Evolutionary conservation across 352 stramenopile genomes (phyloP).

Genomic region (Pythium phragmitis): DNA sequence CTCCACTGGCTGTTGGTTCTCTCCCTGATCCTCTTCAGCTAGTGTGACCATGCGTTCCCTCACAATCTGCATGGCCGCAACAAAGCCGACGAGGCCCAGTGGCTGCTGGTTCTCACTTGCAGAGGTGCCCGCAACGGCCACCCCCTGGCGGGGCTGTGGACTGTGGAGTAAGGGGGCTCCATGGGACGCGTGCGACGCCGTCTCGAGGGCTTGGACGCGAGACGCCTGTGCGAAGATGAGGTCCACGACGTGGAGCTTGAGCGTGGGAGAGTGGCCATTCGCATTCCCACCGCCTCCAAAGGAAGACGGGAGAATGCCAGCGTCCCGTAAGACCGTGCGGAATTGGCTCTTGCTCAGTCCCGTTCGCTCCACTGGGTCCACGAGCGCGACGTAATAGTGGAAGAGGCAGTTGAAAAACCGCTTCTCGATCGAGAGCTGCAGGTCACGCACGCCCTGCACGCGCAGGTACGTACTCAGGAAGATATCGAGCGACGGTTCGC

Average conservation of each 20-base stretch:
- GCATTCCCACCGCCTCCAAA: constrained; percentile 11
- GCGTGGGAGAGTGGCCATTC: constrained; percentile 19
- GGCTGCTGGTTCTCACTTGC: constrained; percentile 23
- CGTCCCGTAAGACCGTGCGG: constrained; percentile 51
- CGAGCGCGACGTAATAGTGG: constrained; percentile 61
- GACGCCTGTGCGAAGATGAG: constrained; percentile 59
- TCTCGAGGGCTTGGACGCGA: constrained; percentile 34
- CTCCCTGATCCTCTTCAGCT: constrained; percentile 34
- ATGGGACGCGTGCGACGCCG: constrained; percentile 7
- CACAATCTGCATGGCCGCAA: constrained; percentile 57
- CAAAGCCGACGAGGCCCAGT: constrained; percentile 44
- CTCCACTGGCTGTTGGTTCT: constrained; percentile 26
- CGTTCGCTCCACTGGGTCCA: constrained; percentile 43
- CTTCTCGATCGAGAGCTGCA: constrained; percentile 59
- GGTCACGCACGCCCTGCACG: constrained; percentile 41
- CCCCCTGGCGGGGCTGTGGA: constrained; percentile 30
- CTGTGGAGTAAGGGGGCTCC: constrained; percentile 16
- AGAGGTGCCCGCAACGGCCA: background rate
- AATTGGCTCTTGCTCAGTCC: constrained; percentile 71
- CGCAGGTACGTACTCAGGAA: constrained; percentile 55
- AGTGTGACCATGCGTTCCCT: constrained; percentile 48
- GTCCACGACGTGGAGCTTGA: constrained; percentile 63
- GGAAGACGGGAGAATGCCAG: constrained; percentile 37
- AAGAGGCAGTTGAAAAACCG: constrained; percentile 67
- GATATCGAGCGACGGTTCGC: constrained; percentile 53